Evolutionary conservation across 2,329 filamentous ascomycete species (phyloP).

Genomic region (Curvularia lunata): DNA sequence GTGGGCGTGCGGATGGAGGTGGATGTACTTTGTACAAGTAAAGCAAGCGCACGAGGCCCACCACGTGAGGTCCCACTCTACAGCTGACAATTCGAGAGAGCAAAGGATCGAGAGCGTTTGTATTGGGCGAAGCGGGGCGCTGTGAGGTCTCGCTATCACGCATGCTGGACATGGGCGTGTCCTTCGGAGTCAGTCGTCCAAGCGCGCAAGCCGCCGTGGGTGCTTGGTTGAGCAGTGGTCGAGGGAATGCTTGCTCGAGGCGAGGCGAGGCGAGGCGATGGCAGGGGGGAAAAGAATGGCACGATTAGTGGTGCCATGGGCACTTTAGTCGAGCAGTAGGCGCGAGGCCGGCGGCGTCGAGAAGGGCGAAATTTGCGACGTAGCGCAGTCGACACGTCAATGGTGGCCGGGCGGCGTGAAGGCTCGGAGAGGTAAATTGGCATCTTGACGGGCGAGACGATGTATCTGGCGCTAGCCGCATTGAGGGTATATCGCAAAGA

Average conservation of each 20-base stretch:
- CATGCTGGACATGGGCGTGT: not conserved
- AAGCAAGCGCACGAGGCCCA: not conserved
- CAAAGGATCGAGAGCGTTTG: not conserved
- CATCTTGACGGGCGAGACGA: not conserved
- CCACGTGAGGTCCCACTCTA: slow-evolving; percentile 10
- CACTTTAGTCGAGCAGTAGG: not conserved
- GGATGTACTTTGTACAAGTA: no score
- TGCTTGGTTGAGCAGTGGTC: slow-evolving; percentile 2
- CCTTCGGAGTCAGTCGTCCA: not conserved
- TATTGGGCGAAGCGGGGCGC: not conserved
- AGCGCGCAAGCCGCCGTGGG: slow-evolving; percentile 13
- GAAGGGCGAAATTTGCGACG: slow-evolving; percentile 5
- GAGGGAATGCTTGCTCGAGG: slow-evolving; percentile 8
- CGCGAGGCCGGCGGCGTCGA: slow-evolving; percentile 2
- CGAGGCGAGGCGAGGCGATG: not conserved
- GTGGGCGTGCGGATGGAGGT: no score
- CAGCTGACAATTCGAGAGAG: not conserved
- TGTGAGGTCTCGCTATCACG: not conserved
- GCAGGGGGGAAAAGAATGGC: slow-evolving; percentile 5
- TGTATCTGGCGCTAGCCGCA: not conserved
- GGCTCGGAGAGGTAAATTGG: slow-evolving; percentile 1
- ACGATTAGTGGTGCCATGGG: slow-evolving; percentile 11
- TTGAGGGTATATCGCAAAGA: not conserved
- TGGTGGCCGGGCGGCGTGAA: slow-evolving; percentile 4
- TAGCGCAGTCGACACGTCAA: slow-evolving; percentile 10